Evolutionary conservation across 1,284 basidiomycete genomes (phyloP).

Genomic region (Trichosporon asahii): DNA sequence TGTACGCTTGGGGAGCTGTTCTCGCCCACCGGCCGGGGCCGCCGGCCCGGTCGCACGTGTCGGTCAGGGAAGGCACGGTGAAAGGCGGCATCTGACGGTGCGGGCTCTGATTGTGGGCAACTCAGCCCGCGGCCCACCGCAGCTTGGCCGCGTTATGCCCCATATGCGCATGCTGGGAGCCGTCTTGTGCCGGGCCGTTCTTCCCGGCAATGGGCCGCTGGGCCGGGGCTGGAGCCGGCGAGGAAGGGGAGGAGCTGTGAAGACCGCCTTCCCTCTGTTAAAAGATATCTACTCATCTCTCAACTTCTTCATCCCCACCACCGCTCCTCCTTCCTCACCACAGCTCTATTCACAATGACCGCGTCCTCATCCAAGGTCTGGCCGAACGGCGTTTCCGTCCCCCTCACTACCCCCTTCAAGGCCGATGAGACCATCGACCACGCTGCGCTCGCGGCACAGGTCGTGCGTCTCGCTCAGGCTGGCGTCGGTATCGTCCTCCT

Average conservation of each 20-base stretch:
- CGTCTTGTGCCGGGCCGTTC: conserved; percentile 6
- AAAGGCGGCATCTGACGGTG: background rate
- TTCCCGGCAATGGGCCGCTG: too few relatives aligned
- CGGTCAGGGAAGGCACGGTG: background rate
- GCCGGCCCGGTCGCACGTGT: background rate
- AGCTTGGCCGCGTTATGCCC: background rate
- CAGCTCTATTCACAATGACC: conserved; percentile 14
- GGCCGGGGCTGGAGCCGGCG: background rate
- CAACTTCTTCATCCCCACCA: background rate
- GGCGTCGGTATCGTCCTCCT: conserved; percentile 53
- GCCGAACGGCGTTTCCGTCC: conserved; percentile 50
- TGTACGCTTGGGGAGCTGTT: too few relatives aligned
- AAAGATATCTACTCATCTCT: background rate
- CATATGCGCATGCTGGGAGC: background rate
- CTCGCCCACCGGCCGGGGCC: background rate
- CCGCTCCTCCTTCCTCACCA: background rate
- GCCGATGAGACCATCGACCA: conserved; percentile 49
- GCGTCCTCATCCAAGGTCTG: conserved; percentile 25
- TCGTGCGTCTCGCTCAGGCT: conserved; percentile 52
- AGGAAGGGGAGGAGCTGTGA: too few relatives aligned
- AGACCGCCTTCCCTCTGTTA: background rate
- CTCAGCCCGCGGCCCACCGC: background rate
- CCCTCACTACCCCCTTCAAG: conserved; percentile 54
- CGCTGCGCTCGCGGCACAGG: conserved; percentile 50
- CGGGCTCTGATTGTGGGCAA: background rate